These are phyloP conservation scores for Agapanthus africanus DNA, from an alignment of 106 monocot species.

Conservation along the genomic window DNA sequence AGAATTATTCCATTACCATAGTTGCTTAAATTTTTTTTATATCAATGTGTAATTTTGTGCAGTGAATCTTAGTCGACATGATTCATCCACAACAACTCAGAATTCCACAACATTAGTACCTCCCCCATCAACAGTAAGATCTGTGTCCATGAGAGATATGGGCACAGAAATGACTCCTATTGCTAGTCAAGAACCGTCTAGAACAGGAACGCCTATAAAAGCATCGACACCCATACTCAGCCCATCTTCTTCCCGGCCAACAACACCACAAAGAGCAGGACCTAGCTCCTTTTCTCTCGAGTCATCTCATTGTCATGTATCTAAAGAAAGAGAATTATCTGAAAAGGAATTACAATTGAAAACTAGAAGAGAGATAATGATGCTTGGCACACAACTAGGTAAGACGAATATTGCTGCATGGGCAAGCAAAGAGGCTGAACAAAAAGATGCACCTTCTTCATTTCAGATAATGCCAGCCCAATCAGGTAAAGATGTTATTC, in stretches of 20 bases:
- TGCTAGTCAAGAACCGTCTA: too few species aligned
- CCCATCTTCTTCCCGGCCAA: constrained; percentile 46
- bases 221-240: constrained; percentile 49
- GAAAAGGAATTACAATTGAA: constrained; percentile 63
- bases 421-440: too few species aligned
- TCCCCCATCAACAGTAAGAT: too few species aligned
- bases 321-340: constrained; percentile 40
- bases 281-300: constrained; percentile 18
- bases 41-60: constrained; percentile 16
- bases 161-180: too few species aligned
- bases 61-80: constrained; percentile 46
- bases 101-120: constrained; percentile 23
- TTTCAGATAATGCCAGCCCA: constrained; percentile 18
- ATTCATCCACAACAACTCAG: constrained; percentile 27
- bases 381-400: too few species aligned
- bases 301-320: constrained; percentile 14
- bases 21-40: too few species aligned
- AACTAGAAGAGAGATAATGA: too few species aligned
- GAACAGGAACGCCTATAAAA: constrained; percentile 70
- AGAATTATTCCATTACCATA: too few species aligned
- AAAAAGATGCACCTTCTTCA: too few species aligned
- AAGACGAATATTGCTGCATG: too few species aligned
- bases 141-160: too few species aligned
- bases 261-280: constrained; percentile 30
- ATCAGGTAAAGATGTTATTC: constrained; percentile 36